Evolutionary conservation across 805 yeast genomes (phyloP), one percentile per base, ranked within the genome.

Genomic region (Cyberlindnera maritima): DNA sequence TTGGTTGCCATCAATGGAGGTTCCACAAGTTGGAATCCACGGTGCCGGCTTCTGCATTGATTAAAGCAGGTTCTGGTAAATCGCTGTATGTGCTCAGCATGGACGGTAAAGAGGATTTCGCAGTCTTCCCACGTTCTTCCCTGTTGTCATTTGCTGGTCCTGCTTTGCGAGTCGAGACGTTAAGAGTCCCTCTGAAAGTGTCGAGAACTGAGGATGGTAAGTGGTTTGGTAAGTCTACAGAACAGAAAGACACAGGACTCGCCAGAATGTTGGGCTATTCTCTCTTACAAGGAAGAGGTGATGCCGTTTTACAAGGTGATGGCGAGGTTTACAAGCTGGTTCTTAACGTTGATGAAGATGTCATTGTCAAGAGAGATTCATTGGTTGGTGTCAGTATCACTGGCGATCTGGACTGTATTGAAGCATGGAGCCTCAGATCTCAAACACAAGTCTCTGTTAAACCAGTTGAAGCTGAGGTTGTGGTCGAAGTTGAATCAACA

Each of bases 61-160:
- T 58, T 17, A 44, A 49, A 32, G 23, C 44, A n/a, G 23, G 35
- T 7, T 29, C 37, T 12, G 49, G 49, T 10, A 47, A 52, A 10
- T 37, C 51, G 2, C 39, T 54, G 1, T 50, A 43, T 17, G 48
- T 52, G 8, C 38, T 83, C 21, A 50, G 66, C 3, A 58, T 83
- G 47, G 85, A 83, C 52, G 89, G 89, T 2, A 66, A 77, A 1
- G 61, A 62, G 17, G 89, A 83, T 55, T 83, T 86, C 85, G 85
- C 83, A 1, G 47, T 83, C 3, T 67, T 83, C 39, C 68, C 75
- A 36, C 64, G 69, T 1, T 59, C 67, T 14, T 69, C 81, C 0
- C 58, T 83, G 19, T 80, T 79, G 39, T 75, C 72, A 1, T 80
- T 71, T 52, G 60, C 76, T 8, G 88, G 88, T 1, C 66, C 72